Base-by-base conservation (phyloP, 1,139 yeast genomes). In the Groenewaldozyma auringiensis region DNA sequence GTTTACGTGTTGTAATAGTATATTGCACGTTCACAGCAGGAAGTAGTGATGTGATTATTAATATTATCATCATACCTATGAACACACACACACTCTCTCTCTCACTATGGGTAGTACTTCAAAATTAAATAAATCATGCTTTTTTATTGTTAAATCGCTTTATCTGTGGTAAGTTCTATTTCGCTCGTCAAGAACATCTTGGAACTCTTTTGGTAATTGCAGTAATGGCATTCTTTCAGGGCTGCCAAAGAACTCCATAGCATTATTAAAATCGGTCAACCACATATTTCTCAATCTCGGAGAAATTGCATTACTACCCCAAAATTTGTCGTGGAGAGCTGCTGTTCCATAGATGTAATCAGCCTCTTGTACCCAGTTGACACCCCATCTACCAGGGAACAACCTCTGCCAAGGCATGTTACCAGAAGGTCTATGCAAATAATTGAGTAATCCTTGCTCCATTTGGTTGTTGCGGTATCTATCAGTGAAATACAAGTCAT, bases 391-490 rank as follows among this genome's bases (percentile, higher is more conserved):
- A 16, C 49, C 50, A 22, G 49, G 50, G 3, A 32, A 21, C 21
- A 49, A 33, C 25, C 51, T 21, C 18, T 41, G 42, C 45, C 47
- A 46, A 1, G 52, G 52, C 49, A 48, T 35, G 17, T 45, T 27
- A 4, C 52, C 52, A 6, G 35, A 32, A 9, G 17, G 20, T 16
- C 52, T 21, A 31, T 48, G 49, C 2, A 45, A 49, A 35, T 48
- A 49, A 33, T 49, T 49, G n/a, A 49, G 37, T 20, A 49, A 40
- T 3, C 47, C 49, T 33, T 49, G 52, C 33, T 49, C 52, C 50
- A 49, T 46, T 13, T 32, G 35, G n/a, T 32, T 39, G 22, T 27
- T 34, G 20, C 36, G 40, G 21, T 38, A 49, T 21, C 36, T 11
- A 9, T 34, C 45, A n/a, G 47, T 31, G 33, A 41, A 40, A 16